Percentiles rank a stretch among this genome's conserved stretches.
These are phyloP conservation scores for Halophytophthora batemanensis DNA, from an alignment of 352 stramenopile genomes.

Conservation along the genomic window DNA sequence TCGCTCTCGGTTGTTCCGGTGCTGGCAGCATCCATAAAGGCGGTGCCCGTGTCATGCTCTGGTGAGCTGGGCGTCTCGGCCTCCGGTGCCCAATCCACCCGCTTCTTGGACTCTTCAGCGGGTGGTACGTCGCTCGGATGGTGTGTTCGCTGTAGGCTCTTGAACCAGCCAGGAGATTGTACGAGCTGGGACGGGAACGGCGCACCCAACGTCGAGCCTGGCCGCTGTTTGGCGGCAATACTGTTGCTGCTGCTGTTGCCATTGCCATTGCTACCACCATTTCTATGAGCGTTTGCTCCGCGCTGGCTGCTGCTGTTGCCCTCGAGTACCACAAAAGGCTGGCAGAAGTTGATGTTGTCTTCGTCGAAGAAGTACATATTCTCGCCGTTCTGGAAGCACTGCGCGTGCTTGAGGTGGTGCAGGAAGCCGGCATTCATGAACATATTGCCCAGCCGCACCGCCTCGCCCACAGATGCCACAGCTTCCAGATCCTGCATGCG, in stretches of 20 bases:
- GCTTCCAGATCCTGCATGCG: conserved; percentile 45
- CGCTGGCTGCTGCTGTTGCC: conserved; percentile 3
- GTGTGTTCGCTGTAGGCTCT: conserved; percentile 24
- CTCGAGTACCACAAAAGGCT: conserved; percentile 37
- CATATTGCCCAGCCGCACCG: conserved; percentile 45
- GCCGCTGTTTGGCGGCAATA: conserved; percentile 9
- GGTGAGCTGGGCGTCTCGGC: conserved; percentile 12
- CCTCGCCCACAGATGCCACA: conserved; percentile 35
- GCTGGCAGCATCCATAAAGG: conserved; percentile 21
- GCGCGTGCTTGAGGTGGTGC: conserved; percentile 52
- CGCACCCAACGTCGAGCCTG: conserved; percentile 22
- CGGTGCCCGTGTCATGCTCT: conserved; percentile 12
- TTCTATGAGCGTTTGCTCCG: background rate
- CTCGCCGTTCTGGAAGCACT: conserved; percentile 32
- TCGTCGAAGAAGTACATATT: conserved; percentile 53
- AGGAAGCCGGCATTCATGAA: conserved; percentile 57
- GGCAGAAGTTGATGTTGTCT: conserved; percentile 28
- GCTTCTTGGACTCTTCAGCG: conserved; percentile 2
- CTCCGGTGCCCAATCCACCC: background rate
- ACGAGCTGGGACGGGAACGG: conserved; percentile 28
- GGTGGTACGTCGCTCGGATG: conserved; percentile 17
- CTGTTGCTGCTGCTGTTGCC: conserved; percentile 7
- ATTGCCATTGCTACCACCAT: background rate
- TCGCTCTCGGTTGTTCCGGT: conserved; percentile 18
- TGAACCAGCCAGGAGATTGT: conserved; percentile 29